A percentile compares a stretch with the other conserved stretches of the same genome.
These are phyloP conservation scores for Solanum habrochaites DNA, from an alignment of 257 asterid genomes.

Conservation along the genomic window DNA sequence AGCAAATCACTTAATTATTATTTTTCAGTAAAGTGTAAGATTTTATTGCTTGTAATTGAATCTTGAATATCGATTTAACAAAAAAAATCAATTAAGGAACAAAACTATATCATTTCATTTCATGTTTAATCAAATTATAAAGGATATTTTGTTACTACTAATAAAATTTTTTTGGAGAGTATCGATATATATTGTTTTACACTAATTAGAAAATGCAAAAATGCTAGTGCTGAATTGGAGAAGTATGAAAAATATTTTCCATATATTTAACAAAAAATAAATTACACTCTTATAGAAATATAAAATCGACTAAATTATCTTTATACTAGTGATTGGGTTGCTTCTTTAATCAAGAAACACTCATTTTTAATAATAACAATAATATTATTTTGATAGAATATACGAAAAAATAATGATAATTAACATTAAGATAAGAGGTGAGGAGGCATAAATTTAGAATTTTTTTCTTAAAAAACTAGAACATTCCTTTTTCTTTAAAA, in stretches of 20 bases:
- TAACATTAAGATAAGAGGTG: not conserved
- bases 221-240: not conserved
- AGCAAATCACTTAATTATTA: not conserved
- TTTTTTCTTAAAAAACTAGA: too few species aligned
- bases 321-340: too few species aligned
- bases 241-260: not conserved
- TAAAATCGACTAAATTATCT: not conserved
- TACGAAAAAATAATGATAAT: not conserved
- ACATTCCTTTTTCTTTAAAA: not conserved
- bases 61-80: too few species aligned
- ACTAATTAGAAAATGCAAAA: not conserved
- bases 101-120: too few species aligned
- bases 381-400: not conserved
- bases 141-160: not conserved
- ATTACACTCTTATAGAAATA: not conserved
- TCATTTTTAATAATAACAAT: not conserved
- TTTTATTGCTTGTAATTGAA: not conserved
- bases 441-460: not conserved
- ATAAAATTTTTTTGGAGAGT: too few species aligned
- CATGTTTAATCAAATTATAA: not conserved
- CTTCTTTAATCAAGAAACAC: not conserved
- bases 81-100: not conserved
- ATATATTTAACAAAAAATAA: too few species aligned
- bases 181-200: too few species aligned
- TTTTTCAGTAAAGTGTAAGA: not conserved